Evolutionary conservation across 495 filamentous ascomycete genomes (phyloP).

Genomic region (Penicillium cinerascens): DNA sequence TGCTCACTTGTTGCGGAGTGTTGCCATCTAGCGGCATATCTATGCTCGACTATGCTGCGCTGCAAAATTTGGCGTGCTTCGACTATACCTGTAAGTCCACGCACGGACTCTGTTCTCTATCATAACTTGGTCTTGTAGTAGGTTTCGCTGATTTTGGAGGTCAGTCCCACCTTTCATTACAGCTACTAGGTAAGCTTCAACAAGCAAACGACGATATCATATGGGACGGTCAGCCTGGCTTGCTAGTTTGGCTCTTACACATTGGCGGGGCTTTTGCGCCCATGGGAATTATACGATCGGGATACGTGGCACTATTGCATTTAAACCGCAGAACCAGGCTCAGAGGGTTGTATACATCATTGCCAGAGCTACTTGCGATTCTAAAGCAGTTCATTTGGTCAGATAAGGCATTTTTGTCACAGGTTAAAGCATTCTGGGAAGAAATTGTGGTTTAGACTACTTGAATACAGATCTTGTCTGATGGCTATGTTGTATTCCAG

Average conservation of each 20-base stretch:
- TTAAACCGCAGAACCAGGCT: conserved; percentile 9
- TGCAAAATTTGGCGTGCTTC: conserved; percentile 36
- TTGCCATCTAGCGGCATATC: conserved; percentile 36
- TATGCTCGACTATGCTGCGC: conserved; percentile 35
- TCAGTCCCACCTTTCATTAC: conserved; percentile 33
- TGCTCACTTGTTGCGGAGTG: conserved; percentile 22
- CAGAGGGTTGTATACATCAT: conserved; percentile 13
- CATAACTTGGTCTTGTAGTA: not conserved
- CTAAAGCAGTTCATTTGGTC: conserved; percentile 40
- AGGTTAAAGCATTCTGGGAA: conserved; percentile 30
- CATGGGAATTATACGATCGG: conserved; percentile 23
- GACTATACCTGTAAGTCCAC: conserved; percentile 29
- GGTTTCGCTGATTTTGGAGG: not conserved
- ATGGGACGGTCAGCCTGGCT: conserved; percentile 26
- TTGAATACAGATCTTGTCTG: not conserved
- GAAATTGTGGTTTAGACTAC: conserved; percentile 6
- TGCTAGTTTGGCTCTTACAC: conserved; percentile 35
- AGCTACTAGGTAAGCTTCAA: conserved; percentile 30
- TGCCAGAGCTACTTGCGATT: conserved; percentile 24
- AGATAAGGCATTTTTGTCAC: conserved; percentile 31
- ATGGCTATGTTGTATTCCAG: not conserved
- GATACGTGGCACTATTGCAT: conserved; percentile 27
- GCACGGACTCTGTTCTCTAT: not conserved
- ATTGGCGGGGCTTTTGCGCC: conserved; percentile 40
- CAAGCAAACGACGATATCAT: conserved; percentile 15